Base-by-base conservation (phyloP, 306 rosid species). In the Cucurbita maxima region DNA sequence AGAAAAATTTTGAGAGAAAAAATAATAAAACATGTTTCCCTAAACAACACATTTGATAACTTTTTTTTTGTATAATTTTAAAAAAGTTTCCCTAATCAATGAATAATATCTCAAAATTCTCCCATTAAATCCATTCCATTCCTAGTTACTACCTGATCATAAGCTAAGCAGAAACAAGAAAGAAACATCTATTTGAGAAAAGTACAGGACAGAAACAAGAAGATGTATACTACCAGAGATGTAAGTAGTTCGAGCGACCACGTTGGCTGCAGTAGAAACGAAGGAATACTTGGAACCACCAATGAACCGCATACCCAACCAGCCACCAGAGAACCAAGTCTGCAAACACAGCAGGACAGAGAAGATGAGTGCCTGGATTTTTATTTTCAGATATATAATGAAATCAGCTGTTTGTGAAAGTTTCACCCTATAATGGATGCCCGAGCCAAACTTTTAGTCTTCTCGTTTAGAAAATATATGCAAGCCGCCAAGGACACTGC, bases 401-500 rank as follows among this genome's bases (percentile, higher is more conserved):
- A 69, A 19, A 69, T 48, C 1, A 25, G 13, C 8, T 25, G 8
- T 59, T 74, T 8, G 52, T 34, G 53, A 34, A 40, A 22, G 73
- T 45, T 25, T 74, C 83, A 91, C 97, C 99, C 97, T 19, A 89
- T 86, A 14, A 89, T 73, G 81, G 38, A 88, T 8, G 99, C 96
- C 80, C 99, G 90, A 20, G 77, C 87, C 86, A 94, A 60, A 87
- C 95, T 94, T 86, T 94, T 89, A 4, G 96, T 90, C 86, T 94
- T 94, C 83, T 94, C 99, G 11, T 91, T 89, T 9, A 91, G 96
- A 80, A 94, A 94, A 80, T 94, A 91, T 88, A 94, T 85, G 91
- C 96, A 90, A 69, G 99, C 97, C 52, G 92, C 97, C 87, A 91
- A 77, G 77, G 97, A 91, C 71, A 94, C 83, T 60, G 99, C 99